Percentiles rank a stretch among this genome's conserved stretches.
Evolutionary conservation across 1,139 yeast genomes (phyloP).

Genomic region (Kurtzmaniella quercitrusa): DNA sequence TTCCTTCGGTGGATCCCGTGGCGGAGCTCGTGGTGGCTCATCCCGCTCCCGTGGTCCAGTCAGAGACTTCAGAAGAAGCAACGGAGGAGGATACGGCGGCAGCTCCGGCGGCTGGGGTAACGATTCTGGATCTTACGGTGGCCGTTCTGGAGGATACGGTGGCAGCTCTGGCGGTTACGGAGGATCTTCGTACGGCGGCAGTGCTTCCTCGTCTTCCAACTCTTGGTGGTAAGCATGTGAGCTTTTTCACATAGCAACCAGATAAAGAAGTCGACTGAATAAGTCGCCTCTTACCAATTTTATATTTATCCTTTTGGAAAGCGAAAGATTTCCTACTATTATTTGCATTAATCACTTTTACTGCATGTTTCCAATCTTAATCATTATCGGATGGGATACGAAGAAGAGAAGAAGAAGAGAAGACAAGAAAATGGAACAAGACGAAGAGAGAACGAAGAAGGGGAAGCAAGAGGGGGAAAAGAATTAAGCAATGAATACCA

Average conservation of each 20-base stretch:
- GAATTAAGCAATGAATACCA: conserved; percentile 1
- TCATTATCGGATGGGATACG: conserved; percentile 6
- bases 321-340: conserved; percentile 12
- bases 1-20: conserved; percentile 47
- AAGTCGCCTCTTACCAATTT: background rate
- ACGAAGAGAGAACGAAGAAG: conserved; percentile 11
- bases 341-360: conserved; percentile 22
- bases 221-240: conserved; percentile 36
- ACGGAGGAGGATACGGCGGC: conserved; percentile 26
- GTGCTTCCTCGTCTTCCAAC: conserved; percentile 25
- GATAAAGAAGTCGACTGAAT: background rate
- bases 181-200: conserved; percentile 27
- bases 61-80: conserved; percentile 58
- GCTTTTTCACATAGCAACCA: conserved; percentile 7
- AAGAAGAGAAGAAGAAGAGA: conserved; percentile 3
- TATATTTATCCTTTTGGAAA: conserved; percentile 2
- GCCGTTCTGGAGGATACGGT: conserved; percentile 16
- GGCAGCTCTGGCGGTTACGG: conserved; percentile 15
- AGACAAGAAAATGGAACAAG: conserved; percentile 10
- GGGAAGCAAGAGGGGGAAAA: conserved; percentile 6
- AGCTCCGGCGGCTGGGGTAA: conserved; percentile 23
- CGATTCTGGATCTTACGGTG: conserved; percentile 17
- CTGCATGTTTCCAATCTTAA: conserved; percentile 8
- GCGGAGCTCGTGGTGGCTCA: conserved; percentile 51
- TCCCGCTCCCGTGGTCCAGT: conserved; percentile 44